phyloP scores from a whole-genome alignment of 495 filamentous ascomycete species.

The Podospora bellae-mahoneyi region DNA sequence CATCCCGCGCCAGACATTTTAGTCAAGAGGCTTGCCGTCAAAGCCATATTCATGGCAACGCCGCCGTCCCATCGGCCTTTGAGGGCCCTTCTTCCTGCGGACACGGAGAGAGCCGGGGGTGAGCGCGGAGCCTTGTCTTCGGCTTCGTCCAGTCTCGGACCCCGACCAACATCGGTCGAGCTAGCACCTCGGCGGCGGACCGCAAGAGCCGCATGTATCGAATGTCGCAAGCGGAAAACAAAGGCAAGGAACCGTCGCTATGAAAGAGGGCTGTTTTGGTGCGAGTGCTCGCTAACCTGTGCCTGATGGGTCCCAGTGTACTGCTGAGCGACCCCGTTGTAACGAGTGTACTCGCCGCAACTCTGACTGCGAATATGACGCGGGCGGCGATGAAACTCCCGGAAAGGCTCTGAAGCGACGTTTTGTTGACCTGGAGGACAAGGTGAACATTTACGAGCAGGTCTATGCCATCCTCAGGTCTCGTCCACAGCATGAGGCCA shows the following conservation, averaged over 20 bases:
- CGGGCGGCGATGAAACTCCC: constrained; percentile 27
- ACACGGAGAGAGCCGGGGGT: not conserved
- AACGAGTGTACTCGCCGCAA: constrained; percentile 26
- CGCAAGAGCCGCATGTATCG: constrained; percentile 8
- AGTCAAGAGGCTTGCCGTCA: not conserved
- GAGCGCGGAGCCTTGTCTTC: not conserved
- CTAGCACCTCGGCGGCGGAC: not conserved
- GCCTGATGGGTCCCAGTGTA: constrained; percentile 21
- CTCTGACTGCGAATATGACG: constrained; percentile 28
- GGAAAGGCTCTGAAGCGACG: constrained; percentile 30
- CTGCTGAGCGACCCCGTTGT: constrained; percentile 28
- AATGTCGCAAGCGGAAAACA: constrained; percentile 4
- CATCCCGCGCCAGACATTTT: not conserved
- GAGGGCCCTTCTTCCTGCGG: not conserved
- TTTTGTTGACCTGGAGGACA: constrained; percentile 26
- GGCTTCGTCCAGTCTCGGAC: not conserved
- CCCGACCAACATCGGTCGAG: not conserved
- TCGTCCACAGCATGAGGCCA: constrained; percentile 28
- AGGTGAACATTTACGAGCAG: constrained; percentile 29
- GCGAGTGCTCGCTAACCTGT: not conserved
- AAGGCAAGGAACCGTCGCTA: constrained; percentile 3
- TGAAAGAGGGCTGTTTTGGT: not conserved
- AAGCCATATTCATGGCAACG: not conserved
- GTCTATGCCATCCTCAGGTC: constrained; percentile 26
- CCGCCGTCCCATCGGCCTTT: not conserved